A percentile compares a stretch with the other conserved stretches of the same genome.
phyloP scores from a whole-genome alignment of 1,284 basidiomycete genomes.

The Neolentinus lepideus region DNA sequence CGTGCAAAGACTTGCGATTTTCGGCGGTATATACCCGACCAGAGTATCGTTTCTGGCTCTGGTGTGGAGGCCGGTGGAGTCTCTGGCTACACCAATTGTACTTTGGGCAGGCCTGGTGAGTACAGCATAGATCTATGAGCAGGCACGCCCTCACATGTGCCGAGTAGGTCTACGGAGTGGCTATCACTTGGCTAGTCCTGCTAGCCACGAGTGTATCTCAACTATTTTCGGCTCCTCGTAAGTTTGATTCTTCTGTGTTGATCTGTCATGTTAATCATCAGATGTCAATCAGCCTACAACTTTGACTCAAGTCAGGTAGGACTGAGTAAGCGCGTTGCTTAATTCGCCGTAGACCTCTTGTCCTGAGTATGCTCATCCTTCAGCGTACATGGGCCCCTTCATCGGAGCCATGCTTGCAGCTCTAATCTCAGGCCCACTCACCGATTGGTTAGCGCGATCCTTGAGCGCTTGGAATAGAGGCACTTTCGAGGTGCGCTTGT shows the following conservation, averaged over 20 bases:
- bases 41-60: slow-evolving; percentile 5
- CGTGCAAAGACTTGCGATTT: slow-evolving; percentile 7
- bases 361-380: not conserved
- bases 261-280: not conserved
- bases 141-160: not conserved
- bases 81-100: slow-evolving; percentile 10
- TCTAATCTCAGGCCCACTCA: slow-evolving; percentile 12
- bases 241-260: slow-evolving; percentile 1
- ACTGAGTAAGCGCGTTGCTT: slow-evolving; percentile 8
- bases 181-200: slow-evolving; percentile 16
- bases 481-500: slow-evolving; percentile 1
- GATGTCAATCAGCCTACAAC: slow-evolving; percentile 9
- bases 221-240: slow-evolving; percentile 14
- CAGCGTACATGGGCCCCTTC: slow-evolving; percentile 12
- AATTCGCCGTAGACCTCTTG: not conserved
- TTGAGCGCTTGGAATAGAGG: slow-evolving; percentile 13
- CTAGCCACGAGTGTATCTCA: slow-evolving; percentile 14
- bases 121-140: not conserved
- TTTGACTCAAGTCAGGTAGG: slow-evolving; percentile 12
- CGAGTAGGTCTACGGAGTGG: slow-evolving; percentile 11
- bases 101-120: slow-evolving; percentile 9
- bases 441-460: slow-evolving; percentile 12
- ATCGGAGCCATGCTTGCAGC: slow-evolving; percentile 13
- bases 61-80: slow-evolving; percentile 8
- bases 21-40: slow-evolving; percentile 10